phyloP scores from a whole-genome alignment of 2,329 filamentous ascomycete species.

The Dryadomyces quercivorus region DNA sequence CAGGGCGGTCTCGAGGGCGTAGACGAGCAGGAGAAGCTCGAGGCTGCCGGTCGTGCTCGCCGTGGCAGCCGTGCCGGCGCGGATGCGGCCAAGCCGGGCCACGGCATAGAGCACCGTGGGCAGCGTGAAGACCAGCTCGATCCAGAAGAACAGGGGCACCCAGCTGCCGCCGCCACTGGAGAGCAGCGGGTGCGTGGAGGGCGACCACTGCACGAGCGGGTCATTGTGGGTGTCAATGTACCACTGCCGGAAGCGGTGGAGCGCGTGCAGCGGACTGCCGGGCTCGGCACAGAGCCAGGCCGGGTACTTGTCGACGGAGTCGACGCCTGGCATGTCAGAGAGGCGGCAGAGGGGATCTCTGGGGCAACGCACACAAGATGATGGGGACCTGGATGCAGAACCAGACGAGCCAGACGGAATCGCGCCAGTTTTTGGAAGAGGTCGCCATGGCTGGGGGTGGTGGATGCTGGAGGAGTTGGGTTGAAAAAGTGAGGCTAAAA shows the following conservation, averaged over 20 bases:
- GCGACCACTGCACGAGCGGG: slow-evolving; percentile 34
- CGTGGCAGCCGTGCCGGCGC: slow-evolving; percentile 7
- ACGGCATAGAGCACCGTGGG: slow-evolving; percentile 38
- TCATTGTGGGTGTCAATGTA: slow-evolving; percentile 39
- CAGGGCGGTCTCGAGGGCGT: slow-evolving; percentile 37
- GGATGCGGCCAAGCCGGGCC: slow-evolving; percentile 20
- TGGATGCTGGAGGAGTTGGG: not conserved
- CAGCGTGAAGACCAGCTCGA: slow-evolving; percentile 38
- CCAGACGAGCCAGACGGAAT: slow-evolving; percentile 22
- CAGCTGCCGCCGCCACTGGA: slow-evolving; percentile 24
- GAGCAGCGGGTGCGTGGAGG: slow-evolving; percentile 7
- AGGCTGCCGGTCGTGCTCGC: slow-evolving; percentile 21
- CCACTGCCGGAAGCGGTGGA: slow-evolving; percentile 30
- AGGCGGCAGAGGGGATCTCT: not conserved
- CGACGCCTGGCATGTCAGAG: slow-evolving; percentile 28
- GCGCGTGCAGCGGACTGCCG: slow-evolving; percentile 33
- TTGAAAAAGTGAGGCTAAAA: not conserved
- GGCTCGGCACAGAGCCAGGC: slow-evolving; percentile 27
- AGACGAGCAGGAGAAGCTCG: slow-evolving; percentile 40
- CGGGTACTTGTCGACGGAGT: slow-evolving; percentile 42
- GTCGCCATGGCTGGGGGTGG: not conserved
- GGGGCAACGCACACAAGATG: slow-evolving; percentile 17
- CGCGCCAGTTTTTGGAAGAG: slow-evolving; percentile 5
- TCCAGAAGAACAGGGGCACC: slow-evolving; percentile 36
- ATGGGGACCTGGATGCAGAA: slow-evolving; percentile 19